Percentiles rank a stretch among this genome's conserved stretches.
Conservation (phyloP, 805 yeast genomes). For the Nakazawaea ambrosiae region DNA sequence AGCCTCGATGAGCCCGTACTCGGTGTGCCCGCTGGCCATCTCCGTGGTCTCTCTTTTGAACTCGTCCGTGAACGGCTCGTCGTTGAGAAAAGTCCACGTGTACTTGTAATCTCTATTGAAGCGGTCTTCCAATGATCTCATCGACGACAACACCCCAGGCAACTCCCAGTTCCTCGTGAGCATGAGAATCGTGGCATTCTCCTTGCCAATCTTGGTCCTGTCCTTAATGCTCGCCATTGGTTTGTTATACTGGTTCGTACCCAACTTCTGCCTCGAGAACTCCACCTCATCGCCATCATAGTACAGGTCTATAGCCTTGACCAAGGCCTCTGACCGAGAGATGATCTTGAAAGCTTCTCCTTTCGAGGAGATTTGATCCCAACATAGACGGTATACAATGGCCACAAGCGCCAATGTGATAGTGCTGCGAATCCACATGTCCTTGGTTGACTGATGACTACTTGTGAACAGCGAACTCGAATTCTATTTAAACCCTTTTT, state of each 20-base stretch:
- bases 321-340: background rate
- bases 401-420: too few relatives aligned
- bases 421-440: too few relatives aligned
- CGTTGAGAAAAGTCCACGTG: slow-evolving; percentile 77
- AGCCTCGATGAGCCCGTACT: slow-evolving; percentile 58
- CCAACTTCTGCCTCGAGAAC: slow-evolving; percentile 24
- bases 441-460: too few relatives aligned
- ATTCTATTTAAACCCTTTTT: too few relatives aligned
- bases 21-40: slow-evolving; percentile 60
- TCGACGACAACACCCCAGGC: slow-evolving; percentile 63
- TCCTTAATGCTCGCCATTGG: slow-evolving; percentile 22
- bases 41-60: slow-evolving; percentile 54
- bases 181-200: slow-evolving; percentile 86
- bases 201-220: slow-evolving; percentile 38
- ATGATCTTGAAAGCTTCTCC: too few relatives aligned
- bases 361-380: too few relatives aligned
- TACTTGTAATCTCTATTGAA: slow-evolving; percentile 61
- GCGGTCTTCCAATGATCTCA: slow-evolving; percentile 72
- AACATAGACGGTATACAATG: too few relatives aligned
- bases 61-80: slow-evolving; percentile 57
- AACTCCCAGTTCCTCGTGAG: slow-evolving; percentile 79
- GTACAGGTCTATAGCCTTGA: background rate
- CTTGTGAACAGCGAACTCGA: too few relatives aligned
- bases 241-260: slow-evolving; percentile 31
- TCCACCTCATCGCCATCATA: slow-evolving; percentile 8